phyloP scores from a whole-genome alignment of 805 yeast species.

The Zygotorulaspora danielsina region DNA sequence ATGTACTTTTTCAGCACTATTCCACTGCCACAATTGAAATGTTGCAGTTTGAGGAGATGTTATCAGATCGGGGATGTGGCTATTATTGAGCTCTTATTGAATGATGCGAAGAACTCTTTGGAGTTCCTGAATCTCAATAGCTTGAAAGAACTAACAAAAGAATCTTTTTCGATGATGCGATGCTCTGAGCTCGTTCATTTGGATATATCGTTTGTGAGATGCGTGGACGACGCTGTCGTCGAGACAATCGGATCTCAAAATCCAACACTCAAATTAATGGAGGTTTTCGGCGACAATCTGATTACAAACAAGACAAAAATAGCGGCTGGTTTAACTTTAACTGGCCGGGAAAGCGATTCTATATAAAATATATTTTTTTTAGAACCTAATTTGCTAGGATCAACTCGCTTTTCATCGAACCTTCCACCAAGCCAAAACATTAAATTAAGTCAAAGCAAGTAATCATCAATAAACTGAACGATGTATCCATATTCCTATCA shows the following conservation, averaged over 20 bases:
- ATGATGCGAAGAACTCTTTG: slow-evolving; percentile 55
- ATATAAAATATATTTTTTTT: slow-evolving; percentile 29
- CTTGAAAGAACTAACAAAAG: slow-evolving; percentile 50
- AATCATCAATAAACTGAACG: no score
- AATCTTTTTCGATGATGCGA: slow-evolving; percentile 47
- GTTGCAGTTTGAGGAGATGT: slow-evolving; percentile 63
- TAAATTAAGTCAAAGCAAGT: no score
- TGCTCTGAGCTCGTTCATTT: slow-evolving; percentile 59
- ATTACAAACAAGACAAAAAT: slow-evolving; percentile 53
- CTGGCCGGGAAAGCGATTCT: slow-evolving; percentile 72
- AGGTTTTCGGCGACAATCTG: slow-evolving; percentile 75
- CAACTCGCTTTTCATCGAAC: no score
- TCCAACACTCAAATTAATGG: slow-evolving; percentile 58
- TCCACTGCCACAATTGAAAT: slow-evolving; percentile 53
- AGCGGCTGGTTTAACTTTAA: slow-evolving; percentile 53
- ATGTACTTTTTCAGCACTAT: slow-evolving; percentile 47
- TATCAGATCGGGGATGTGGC: slow-evolving; percentile 59
- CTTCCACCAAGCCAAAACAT: no score
- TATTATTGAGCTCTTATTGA: slow-evolving; percentile 53
- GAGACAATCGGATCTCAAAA: slow-evolving; percentile 55
- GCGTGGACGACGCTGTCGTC: slow-evolving; percentile 67
- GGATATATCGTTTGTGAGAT: slow-evolving; percentile 77
- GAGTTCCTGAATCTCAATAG: slow-evolving; percentile 74
- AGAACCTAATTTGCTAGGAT: neutral
- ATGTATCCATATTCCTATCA: no score